phyloP scores from a whole-genome alignment of 129 eudicot species.

The Flaveria robusta region DNA sequence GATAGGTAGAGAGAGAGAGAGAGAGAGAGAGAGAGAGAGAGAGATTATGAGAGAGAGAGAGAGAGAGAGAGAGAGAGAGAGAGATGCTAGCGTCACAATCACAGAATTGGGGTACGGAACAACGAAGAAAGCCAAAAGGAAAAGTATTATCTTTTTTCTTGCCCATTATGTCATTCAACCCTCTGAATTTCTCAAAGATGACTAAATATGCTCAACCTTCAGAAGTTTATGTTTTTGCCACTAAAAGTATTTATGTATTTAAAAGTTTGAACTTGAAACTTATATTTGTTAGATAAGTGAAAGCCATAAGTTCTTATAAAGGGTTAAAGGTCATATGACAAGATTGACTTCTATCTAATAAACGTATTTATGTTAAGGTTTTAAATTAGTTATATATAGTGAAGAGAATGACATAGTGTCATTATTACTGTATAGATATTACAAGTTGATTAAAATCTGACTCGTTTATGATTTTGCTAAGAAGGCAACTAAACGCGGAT shows the following conservation, averaged over 20 bases:
- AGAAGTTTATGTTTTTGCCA: not conserved
- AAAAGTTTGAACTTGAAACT: too few species aligned
- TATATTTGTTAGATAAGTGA: too few species aligned
- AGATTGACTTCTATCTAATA: too few species aligned
- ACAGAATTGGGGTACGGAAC: slow-evolving; percentile 48
- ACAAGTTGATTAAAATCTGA: not conserved
- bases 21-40: slow-evolving; percentile 6
- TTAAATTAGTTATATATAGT: too few species aligned
- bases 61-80: not conserved
- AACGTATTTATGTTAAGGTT: too few species aligned
- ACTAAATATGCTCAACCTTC: not conserved
- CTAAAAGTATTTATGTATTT: too few species aligned
- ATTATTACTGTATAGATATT: too few species aligned
- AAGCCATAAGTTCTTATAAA: too few species aligned
- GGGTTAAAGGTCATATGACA: too few species aligned
- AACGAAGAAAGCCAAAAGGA: slow-evolving; percentile 24
- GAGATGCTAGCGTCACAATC: slow-evolving; percentile 40
- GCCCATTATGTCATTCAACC: not conserved
- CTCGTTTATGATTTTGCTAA: not conserved
- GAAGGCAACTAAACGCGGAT: not conserved
- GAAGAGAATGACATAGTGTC: too few species aligned
- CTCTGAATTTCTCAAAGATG: not conserved
- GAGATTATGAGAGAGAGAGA: too few species aligned
- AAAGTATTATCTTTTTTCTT: not conserved
- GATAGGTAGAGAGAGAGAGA: not conserved